These are phyloP conservation scores for Terfezia boudieri DNA, from an alignment of 495 filamentous ascomycete species.

Conservation along the genomic window DNA sequence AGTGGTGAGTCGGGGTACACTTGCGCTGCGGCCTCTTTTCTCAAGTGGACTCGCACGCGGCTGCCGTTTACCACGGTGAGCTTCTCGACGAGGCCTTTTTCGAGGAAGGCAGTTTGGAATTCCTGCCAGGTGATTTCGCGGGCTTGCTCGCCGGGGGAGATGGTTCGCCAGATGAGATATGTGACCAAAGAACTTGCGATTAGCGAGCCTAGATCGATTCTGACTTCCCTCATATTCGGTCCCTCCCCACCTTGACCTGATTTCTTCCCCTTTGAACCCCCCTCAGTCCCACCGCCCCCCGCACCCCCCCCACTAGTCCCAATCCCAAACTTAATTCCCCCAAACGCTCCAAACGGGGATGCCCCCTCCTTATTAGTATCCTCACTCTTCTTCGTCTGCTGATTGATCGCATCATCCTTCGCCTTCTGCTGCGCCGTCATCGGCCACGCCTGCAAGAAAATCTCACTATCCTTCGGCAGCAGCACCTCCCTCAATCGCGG, in stretches of 20 bases:
- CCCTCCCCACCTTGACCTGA: background rate
- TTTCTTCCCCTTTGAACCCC: background rate
- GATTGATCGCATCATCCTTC: background rate
- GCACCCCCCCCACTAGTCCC: background rate
- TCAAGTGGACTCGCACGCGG: slow-evolving; percentile 59
- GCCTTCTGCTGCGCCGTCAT: background rate
- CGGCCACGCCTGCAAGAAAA: background rate
- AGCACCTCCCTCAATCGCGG: background rate
- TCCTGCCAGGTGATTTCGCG: slow-evolving; percentile 96
- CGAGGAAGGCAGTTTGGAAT: slow-evolving; percentile 71
- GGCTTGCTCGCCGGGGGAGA: slow-evolving; percentile 41
- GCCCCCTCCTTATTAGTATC: background rate
- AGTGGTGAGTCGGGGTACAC: slow-evolving; percentile 69
- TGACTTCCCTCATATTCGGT: slow-evolving; percentile 21
- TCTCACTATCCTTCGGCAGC: background rate
- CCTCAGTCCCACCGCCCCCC: background rate
- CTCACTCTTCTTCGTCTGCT: background rate
- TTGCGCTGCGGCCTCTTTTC: slow-evolving; percentile 51
- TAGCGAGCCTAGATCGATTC: slow-evolving; percentile 33
- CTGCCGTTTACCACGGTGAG: slow-evolving; percentile 55
- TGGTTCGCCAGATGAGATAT: slow-evolving; percentile 37
- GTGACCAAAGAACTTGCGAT: slow-evolving; percentile 34
- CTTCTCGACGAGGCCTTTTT: slow-evolving; percentile 88
- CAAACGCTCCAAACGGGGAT: background rate
- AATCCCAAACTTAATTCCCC: background rate